Conservation (phyloP, 1,284 basidiomycete genomes). For the Tilletia setariae region DNA sequence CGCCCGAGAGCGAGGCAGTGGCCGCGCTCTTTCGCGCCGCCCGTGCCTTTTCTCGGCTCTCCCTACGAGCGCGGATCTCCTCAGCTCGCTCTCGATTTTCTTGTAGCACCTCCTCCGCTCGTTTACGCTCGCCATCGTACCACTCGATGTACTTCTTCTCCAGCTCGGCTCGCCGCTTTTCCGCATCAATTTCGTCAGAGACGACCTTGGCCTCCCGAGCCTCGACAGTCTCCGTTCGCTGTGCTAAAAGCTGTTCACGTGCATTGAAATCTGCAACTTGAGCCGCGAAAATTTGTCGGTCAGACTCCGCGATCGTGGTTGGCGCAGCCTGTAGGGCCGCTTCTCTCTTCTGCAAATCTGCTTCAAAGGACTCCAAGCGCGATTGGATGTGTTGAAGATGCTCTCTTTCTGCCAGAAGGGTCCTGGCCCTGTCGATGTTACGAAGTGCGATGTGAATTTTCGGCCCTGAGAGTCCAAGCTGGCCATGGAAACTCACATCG, state of each 20-base stretch:
- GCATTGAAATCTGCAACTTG: constrained; percentile 16
- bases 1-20: not conserved
- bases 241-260: constrained; percentile 14
- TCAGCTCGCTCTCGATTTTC: constrained; percentile 15
- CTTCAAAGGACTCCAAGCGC: constrained; percentile 16
- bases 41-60: not conserved
- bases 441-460: not conserved
- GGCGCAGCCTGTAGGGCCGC: constrained; percentile 2
- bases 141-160: constrained; percentile 8
- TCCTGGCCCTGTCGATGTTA: not conserved
- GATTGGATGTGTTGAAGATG: not conserved
- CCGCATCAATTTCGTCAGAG: not conserved
- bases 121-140: constrained; percentile 16
- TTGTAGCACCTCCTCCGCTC: constrained; percentile 11
- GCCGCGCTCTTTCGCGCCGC: not conserved
- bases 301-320: not conserved
- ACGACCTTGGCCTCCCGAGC: constrained; percentile 9
- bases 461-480: not conserved
- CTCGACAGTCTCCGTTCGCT: constrained; percentile 14
- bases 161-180: constrained; percentile 10
- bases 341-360: constrained; percentile 17
- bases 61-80: not conserved
- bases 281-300: not conserved
- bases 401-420: constrained; percentile 6
- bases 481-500: not conserved